Evolutionary conservation across 2,329 filamentous ascomycete species (phyloP).

Genomic region (Cordyceps tenuipes): DNA sequence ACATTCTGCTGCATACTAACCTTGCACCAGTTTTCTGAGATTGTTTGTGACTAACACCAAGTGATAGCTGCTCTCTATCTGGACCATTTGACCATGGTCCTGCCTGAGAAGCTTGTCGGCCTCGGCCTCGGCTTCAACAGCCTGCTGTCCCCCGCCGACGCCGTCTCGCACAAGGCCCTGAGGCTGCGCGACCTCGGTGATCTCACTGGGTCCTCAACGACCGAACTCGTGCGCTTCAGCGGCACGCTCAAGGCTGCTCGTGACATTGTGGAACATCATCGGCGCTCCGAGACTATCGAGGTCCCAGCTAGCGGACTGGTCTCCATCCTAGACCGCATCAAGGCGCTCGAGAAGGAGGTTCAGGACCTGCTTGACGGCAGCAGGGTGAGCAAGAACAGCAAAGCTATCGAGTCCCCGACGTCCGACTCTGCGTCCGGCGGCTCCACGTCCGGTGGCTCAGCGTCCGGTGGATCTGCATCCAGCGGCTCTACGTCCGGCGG

Average conservation of each 20-base stretch:
- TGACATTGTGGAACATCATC: constrained; percentile 20
- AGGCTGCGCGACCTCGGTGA: background rate
- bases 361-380: constrained; percentile 17
- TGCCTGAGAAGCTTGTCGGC: constrained; percentile 13
- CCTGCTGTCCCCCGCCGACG: background rate
- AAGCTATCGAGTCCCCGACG: background rate
- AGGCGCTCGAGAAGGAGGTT: constrained; percentile 21
- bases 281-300: constrained; percentile 18
- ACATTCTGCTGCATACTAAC: too few species aligned
- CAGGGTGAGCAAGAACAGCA: background rate
- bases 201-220: constrained; percentile 12
- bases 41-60: background rate
- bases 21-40: background rate
- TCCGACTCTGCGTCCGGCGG: background rate
- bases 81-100: constrained; percentile 17
- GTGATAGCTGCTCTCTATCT: background rate
- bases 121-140: constrained; percentile 8
- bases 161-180: background rate
- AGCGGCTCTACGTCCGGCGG: too few species aligned
- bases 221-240: constrained; percentile 13
- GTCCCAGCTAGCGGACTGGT: constrained; percentile 19
- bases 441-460: too few species aligned
- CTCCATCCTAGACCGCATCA: constrained; percentile 22
- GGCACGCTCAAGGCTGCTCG: constrained; percentile 14
- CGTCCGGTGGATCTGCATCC: too few species aligned